Conservation (phyloP, 2,329 filamentous ascomycete species). For the Coniochaeta pulveracea region DNA sequence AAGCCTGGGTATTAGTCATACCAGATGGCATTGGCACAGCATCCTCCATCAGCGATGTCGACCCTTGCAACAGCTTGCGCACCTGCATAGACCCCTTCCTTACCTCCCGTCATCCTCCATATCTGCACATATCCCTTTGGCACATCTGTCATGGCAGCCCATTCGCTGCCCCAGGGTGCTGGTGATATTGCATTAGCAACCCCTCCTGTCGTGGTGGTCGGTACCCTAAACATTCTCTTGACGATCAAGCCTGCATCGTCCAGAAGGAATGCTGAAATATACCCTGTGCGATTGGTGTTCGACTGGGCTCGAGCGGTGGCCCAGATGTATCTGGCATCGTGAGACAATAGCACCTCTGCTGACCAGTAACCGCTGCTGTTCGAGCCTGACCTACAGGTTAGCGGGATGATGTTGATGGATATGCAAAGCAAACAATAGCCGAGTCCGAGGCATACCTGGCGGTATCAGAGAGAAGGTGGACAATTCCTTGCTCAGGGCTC, state of each 20-base stretch:
- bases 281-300: constrained; percentile 7
- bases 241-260: constrained; percentile 6
- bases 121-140: constrained; percentile 11
- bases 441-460: constrained; percentile 3
- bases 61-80: constrained; percentile 9
- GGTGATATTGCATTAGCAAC: constrained; percentile 11
- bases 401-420: no score
- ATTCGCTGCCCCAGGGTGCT: constrained; percentile 10
- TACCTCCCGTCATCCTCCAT: constrained; percentile 9
- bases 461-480: constrained; percentile 9
- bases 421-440: background rate
- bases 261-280: constrained; percentile 10
- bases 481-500: constrained; percentile 1
- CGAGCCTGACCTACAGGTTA: background rate
- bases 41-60: constrained; percentile 10
- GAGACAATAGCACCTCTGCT: constrained; percentile 12
- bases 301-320: constrained; percentile 8
- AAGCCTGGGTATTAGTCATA: no score
- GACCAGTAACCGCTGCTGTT: constrained; percentile 10
- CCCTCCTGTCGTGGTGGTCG: constrained; percentile 10
- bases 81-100: constrained; percentile 7
- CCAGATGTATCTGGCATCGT: constrained; percentile 10
- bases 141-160: constrained; percentile 11
- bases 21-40: constrained; percentile 14
- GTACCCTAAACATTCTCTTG: constrained; percentile 10